Base-by-base conservation (phyloP, 257 asterid species). In the Forsythia viridissima region DNA sequence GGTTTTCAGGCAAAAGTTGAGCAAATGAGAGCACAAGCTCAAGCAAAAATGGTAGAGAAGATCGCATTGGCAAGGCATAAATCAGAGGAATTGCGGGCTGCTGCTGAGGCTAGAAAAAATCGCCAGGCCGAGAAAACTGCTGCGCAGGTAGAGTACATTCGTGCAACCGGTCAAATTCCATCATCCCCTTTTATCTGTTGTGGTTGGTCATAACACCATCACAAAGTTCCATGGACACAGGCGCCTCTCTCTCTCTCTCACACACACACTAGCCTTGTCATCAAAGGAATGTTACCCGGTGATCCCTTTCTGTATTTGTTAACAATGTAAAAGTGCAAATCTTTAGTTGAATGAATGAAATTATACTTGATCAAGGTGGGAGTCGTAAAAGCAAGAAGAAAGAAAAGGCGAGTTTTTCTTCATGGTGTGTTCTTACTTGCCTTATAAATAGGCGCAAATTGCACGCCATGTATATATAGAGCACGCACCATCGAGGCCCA, bases 21-120 rank as follows among this genome's bases (percentile, higher is more conserved):
- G 80, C 93, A 93, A 88, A 85, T 92, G 92, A 89, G 86, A 85
- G 95, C 96, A 46, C 93, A 91, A 37, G 94, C 97, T 55, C 94
- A 92, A 78, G 97, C 96, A 42, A 91, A 92, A 83, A 92, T 93
- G 94, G 91, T 84, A 77, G 91, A 92, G 93, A 93, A 92, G 88
- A 83, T 93, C 5, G 97, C 98, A 66, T 55, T 90, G 93, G 92
- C 97, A 30, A 92, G 94, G 82, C 98, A 91, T 77, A 93, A 79
- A 76, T 89, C 96, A n/a, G 99, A 91, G 84, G 93, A 91, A 80
- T 92, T 91, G 76, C 88, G 97, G 4, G 90, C 90, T 2, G 80
- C 84, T 41, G 95, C 98, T 12, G 98, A 96, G 89, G 92, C 91
- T 67, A 89, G 87, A 72, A 93, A 87, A 78, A 87, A 79, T 39